Percentiles rank a stretch among this genome's conserved stretches.
phyloP scores from a whole-genome alignment of 441 rosid genomes.

The Pelargonium australe region DNA sequence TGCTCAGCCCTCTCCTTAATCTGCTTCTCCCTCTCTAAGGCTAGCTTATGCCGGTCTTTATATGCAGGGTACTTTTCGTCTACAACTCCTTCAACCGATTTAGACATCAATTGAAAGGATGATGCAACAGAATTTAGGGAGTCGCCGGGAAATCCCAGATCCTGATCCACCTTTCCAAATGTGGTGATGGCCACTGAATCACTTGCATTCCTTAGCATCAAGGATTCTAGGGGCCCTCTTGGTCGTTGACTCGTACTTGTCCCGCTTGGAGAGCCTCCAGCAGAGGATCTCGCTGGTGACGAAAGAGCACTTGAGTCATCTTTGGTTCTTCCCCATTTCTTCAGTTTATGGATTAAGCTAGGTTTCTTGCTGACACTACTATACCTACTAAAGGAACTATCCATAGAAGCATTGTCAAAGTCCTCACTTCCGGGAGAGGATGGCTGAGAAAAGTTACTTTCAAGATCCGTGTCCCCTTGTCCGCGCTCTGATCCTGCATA shows the following conservation, averaged over 20 bases:
- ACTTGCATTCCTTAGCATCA: background rate
- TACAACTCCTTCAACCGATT: background rate
- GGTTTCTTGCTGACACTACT: constrained; percentile 18
- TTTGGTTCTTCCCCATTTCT: constrained; percentile 26
- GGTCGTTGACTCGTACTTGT: background rate
- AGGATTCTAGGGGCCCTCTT: constrained; percentile 7
- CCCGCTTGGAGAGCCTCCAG: constrained; percentile 10
- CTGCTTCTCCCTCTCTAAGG: constrained; percentile 83
- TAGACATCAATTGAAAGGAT: background rate
- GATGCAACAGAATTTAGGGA: constrained; percentile 14
- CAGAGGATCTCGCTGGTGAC: constrained; percentile 6
- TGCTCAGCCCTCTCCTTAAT: constrained; percentile 73
- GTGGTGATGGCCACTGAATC: background rate
- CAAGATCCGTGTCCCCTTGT: background rate
- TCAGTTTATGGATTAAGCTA: constrained; percentile 14
- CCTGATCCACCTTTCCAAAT: constrained; percentile 13
- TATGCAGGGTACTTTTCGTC: constrained; percentile 70
- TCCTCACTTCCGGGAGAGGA: constrained; percentile 22
- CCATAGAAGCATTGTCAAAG: constrained; percentile 11
- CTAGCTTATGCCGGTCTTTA: constrained; percentile 84
- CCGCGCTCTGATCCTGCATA: constrained; percentile 4
- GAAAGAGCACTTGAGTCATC: constrained; percentile 15
- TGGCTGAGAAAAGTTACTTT: constrained; percentile 17
- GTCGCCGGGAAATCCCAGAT: constrained; percentile 28
- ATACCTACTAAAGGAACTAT: constrained; percentile 27